Conservation (phyloP, 2,329 filamentous ascomycete genomes). For the Clonostachys rhizophaga region DNA sequence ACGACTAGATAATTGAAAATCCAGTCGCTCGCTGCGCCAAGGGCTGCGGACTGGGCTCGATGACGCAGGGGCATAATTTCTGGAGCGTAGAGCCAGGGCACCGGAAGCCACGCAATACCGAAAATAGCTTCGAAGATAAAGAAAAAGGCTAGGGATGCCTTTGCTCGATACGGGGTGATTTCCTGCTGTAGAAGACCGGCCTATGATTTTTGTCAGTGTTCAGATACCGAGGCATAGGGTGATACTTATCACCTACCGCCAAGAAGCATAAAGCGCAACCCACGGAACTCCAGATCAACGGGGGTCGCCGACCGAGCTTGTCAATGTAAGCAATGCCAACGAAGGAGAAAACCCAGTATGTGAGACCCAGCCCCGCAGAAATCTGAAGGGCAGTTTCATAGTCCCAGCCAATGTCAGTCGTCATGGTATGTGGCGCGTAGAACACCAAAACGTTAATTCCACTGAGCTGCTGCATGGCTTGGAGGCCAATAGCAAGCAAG, state of each 20-base stretch:
- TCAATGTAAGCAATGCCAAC: slow-evolving; percentile 65
- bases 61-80: slow-evolving; percentile 71
- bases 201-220: slow-evolving; percentile 18
- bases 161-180: too few species aligned
- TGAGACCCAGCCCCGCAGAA: too few species aligned
- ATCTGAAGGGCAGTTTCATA: too few species aligned
- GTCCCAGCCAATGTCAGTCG: too few species aligned
- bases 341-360: too few species aligned
- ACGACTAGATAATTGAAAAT: slow-evolving; percentile 66
- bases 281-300: slow-evolving; percentile 62
- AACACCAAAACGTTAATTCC: too few species aligned
- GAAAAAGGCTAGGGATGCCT: slow-evolving; percentile 63
- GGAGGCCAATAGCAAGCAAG: too few species aligned
- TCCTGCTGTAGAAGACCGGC: slow-evolving; percentile 37
- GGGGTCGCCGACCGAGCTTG: slow-evolving; percentile 64
- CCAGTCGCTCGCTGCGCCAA: slow-evolving; percentile 71
- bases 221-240: slow-evolving; percentile 37
- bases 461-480: too few species aligned
- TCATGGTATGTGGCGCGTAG: too few species aligned
- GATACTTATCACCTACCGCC: slow-evolving; percentile 57
- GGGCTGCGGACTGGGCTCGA: slow-evolving; percentile 70
- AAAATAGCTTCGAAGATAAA: slow-evolving; percentile 47
- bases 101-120: slow-evolving; percentile 41
- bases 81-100: slow-evolving; percentile 61
- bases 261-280: slow-evolving; percentile 65